A percentile compares a stretch with the other conserved stretches of the same genome.
Conservation (phyloP, 106 monocot genomes). For the Agapanthus africanus region DNA sequence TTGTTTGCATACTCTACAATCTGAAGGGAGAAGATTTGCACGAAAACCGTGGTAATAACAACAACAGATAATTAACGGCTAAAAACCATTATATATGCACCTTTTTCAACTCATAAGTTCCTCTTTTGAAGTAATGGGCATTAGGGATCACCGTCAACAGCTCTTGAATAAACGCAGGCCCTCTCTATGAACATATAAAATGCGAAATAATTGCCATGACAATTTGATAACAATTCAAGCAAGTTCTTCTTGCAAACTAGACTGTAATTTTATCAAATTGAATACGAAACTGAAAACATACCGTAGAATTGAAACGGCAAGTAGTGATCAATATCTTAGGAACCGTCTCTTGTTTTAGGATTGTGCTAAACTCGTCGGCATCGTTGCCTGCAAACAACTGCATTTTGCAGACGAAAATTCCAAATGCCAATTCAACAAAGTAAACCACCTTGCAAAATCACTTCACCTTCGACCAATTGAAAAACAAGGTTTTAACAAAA, state of each 20-base stretch:
- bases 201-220: not conserved
- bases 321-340: slow-evolving; percentile 46
- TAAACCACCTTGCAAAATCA: no score
- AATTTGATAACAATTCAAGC: not conserved
- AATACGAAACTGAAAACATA: not conserved
- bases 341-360: slow-evolving; percentile 41
- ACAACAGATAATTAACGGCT: slow-evolving; percentile 29
- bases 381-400: slow-evolving; percentile 89
- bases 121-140: slow-evolving; percentile 76
- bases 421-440: no score
- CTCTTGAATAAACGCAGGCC: slow-evolving; percentile 76
- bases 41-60: not conserved
- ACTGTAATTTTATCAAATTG: not conserved
- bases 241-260: not conserved
- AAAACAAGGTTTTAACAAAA: no score
- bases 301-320: slow-evolving; percentile 5
- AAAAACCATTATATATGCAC: slow-evolving; percentile 17
- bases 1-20: slow-evolving; percentile 85
- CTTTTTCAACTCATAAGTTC: slow-evolving; percentile 94
- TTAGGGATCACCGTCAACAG: slow-evolving; percentile 73
- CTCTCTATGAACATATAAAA: slow-evolving; percentile 42
- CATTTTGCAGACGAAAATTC: no score
- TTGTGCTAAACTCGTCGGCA: slow-evolving; percentile 77
- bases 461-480: no score
- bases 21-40: slow-evolving; percentile 25